These are phyloP conservation scores for Fusarium albidum DNA, from an alignment of 2,329 filamentous ascomycete genomes.

Conservation along the genomic window DNA sequence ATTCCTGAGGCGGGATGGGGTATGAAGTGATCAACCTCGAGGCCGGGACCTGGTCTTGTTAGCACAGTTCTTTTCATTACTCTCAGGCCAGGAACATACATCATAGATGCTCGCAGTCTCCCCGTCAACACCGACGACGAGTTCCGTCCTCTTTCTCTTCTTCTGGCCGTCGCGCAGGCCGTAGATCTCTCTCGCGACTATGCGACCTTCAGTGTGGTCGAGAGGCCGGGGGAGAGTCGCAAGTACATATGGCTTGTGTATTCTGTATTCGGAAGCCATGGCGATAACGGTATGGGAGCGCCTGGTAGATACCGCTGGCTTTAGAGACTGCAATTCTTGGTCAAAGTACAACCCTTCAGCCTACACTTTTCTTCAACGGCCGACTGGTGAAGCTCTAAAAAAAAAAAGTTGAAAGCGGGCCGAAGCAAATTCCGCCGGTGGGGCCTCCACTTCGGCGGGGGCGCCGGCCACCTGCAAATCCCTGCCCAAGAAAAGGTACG, in stretches of 20 bases:
- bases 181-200: slow-evolving; percentile 68
- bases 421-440: slow-evolving; percentile 47
- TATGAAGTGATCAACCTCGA: slow-evolving; percentile 72
- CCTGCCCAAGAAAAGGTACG: slow-evolving; percentile 36
- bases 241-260: slow-evolving; percentile 71
- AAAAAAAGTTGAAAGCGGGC: slow-evolving; percentile 47
- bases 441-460: slow-evolving; percentile 37
- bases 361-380: slow-evolving; percentile 26
- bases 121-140: slow-evolving; percentile 71
- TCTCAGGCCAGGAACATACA: slow-evolving; percentile 49
- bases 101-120: slow-evolving; percentile 73
- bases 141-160: slow-evolving; percentile 69
- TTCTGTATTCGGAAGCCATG: slow-evolving; percentile 68
- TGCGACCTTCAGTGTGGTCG: slow-evolving; percentile 58
- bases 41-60: slow-evolving; percentile 60
- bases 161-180: slow-evolving; percentile 65
- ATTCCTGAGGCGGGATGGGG: slow-evolving; percentile 70
- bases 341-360: slow-evolving; percentile 21
- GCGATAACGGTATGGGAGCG: slow-evolving; percentile 22
- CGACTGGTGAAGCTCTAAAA: slow-evolving; percentile 42
- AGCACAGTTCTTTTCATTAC: slow-evolving; percentile 1
- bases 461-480: slow-evolving; percentile 15
- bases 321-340: slow-evolving; percentile 32
- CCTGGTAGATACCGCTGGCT: slow-evolving; percentile 14
- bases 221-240: slow-evolving; percentile 67